Evolutionary conservation across 345 rosid genomes (phyloP).

Genomic region (Kernera saxatilis): DNA sequence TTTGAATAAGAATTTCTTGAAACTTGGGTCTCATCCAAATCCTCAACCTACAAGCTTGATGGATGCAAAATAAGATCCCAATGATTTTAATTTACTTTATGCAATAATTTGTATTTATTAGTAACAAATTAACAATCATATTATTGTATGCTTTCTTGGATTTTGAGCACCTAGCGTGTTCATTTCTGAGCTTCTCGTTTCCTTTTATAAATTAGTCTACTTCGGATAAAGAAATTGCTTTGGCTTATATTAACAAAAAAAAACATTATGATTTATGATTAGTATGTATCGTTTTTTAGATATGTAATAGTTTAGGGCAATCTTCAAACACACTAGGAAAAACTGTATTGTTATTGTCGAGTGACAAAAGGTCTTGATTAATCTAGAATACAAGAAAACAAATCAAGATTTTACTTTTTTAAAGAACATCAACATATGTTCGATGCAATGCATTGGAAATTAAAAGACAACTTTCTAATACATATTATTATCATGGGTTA

Average conservation of each 20-base stretch:
- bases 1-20: neutral
- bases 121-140: constrained; percentile 6
- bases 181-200: neutral
- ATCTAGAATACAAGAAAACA: neutral
- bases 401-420: neutral
- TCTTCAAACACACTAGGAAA: neutral
- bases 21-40: constrained; percentile 7
- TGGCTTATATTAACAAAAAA: neutral
- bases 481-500: neutral
- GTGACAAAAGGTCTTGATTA: neutral
- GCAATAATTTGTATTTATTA: neutral
- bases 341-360: neutral
- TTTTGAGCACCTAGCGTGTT: constrained; percentile 2
- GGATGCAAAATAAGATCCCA: constrained; percentile 40
- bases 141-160: constrained; percentile 9
- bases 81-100: constrained; percentile 5
- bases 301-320: neutral
- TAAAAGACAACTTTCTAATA: constrained; percentile 6
- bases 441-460: constrained; percentile 18
- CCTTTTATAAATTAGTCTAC: neutral
- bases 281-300: neutral
- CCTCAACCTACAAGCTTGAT: constrained; percentile 8
- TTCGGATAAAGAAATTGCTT: no score
- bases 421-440: constrained; percentile 17
- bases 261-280: neutral